Evolutionary conservation across 441 rosid genomes (phyloP), one percentile per base, ranked within the genome.

Genomic region (Bocquillonia castaneifolia): DNA sequence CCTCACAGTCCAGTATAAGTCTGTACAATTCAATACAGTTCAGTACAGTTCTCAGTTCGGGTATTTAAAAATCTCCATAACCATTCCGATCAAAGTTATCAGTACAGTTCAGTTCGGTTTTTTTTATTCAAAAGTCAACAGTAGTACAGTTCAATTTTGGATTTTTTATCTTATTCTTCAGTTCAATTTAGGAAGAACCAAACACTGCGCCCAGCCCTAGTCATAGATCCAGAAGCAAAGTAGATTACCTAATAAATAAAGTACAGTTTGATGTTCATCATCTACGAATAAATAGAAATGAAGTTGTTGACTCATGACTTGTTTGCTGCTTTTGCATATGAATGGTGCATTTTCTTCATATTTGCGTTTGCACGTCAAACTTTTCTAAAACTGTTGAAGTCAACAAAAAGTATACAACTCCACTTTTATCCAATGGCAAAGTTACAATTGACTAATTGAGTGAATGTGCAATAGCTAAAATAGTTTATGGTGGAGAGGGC

Each of bases 401-500:
- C 1, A 29, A 29, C 23, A 36, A 32, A 56, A 56, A 31, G 23
- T 18, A 18, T 3, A 0, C 28, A 14, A 9, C 60, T 32, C n/a
- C 9, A 17, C 18, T 32, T 58, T 25, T 1, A 2, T 36, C 48
- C 60, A 5, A 61, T 17, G 6, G 50, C 37, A 15, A 57, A 29
- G 18, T 13, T 22, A 42, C 61, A n/a, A 42, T n/a, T n/a, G n/a
- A n/a, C n/a, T n/a, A 14, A 9, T 28, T 36, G 3, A 9, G 18
- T 26, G 26, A 28, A n/a, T 44, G 18, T 12, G 12, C 18, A 28
- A 51, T 5, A 31, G 32, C 29, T 42, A 31, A 57, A 44, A 42
- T 20, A 44, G 10, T 25, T 31, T 59, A 37, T 47, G 52, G 74
- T 34, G 65, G 69, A 64, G 69, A 55, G 58, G 69, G 37, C 29